These are phyloP conservation scores for Naegleria lovaniensis DNA, from an alignment of 208 protist genomes.

Conservation along the genomic window DNA sequence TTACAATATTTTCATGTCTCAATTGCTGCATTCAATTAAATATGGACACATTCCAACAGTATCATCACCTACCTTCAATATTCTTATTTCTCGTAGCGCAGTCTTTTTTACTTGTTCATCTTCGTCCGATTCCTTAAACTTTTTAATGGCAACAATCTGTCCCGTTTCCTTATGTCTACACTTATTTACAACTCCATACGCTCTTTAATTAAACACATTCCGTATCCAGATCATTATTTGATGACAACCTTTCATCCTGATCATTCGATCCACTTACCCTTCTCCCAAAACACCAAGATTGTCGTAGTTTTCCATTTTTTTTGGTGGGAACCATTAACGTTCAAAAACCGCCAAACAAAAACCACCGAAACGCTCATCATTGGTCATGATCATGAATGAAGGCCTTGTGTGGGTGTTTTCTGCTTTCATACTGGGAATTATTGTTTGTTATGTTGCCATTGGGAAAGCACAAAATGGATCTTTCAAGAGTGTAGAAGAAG, in stretches of 20 bases:
- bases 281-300: slow-evolving; percentile 79
- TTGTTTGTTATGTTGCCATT: no score
- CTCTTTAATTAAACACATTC: slow-evolving; percentile 34
- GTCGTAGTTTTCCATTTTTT: slow-evolving; percentile 80
- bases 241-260: not conserved
- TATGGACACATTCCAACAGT: not conserved
- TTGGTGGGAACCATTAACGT: not conserved
- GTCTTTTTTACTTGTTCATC: slow-evolving; percentile 84
- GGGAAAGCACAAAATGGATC: no score
- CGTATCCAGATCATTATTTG: not conserved
- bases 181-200: slow-evolving; percentile 88
- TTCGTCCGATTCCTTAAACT: slow-evolving; percentile 88
- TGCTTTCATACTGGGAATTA: no score
- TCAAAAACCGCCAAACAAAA: no score
- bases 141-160: slow-evolving; percentile 88
- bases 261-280: no score
- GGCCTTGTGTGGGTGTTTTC: no score
- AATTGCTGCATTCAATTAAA: slow-evolving; percentile 52
- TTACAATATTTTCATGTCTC: slow-evolving; percentile 84
- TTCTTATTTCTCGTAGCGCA: slow-evolving; percentile 77
- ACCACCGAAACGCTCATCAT: no score
- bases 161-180: slow-evolving; percentile 78
- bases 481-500: no score
- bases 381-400: no score
- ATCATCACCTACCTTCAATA: slow-evolving; percentile 65